Evolutionary conservation across 2,329 filamentous ascomycete species (phyloP).

Genomic region (Alternaria ventricosa): DNA sequence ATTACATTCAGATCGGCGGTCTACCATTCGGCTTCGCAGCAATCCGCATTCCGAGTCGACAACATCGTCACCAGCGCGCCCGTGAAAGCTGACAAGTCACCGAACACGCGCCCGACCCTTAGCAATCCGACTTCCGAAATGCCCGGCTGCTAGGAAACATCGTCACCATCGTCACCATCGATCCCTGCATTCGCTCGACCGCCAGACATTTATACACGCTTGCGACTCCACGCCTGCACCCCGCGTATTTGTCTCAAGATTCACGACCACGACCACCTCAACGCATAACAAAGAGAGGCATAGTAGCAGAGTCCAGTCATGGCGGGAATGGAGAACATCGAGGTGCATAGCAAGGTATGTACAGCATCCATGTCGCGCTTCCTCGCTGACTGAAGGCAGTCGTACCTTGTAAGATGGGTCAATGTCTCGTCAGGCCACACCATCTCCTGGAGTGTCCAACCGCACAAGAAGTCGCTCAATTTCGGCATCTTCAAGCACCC

Average conservation of each 20-base stretch:
- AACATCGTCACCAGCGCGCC: not conserved
- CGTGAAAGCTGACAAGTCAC: not conserved
- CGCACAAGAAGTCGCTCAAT: constrained; percentile 98
- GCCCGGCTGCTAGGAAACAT: constrained; percentile 1
- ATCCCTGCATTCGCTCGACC: constrained; percentile 4
- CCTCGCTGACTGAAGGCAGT: constrained; percentile 61
- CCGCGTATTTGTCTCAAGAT: constrained; percentile 4
- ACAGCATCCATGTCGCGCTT: not conserved
- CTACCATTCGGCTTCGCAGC: not conserved
- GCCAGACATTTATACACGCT: constrained; percentile 1
- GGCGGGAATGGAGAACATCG: constrained; percentile 95
- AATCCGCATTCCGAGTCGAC: constrained; percentile 1
- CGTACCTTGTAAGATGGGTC: constrained; percentile 97
- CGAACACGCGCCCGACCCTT: not conserved
- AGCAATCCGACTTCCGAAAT: constrained; percentile 2
- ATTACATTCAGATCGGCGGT: not conserved
- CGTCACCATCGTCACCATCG: not conserved
- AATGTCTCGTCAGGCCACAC: constrained; percentile 88
- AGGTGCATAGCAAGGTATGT: constrained; percentile 94
- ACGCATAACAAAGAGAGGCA: not conserved
- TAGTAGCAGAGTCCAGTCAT: constrained; percentile 56
- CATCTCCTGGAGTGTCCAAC: constrained; percentile 96
- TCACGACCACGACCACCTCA: not conserved
- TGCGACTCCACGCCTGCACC: constrained; percentile 9
- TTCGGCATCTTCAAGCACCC: constrained; percentile 98